These are phyloP conservation scores for Angomonas ambiguus DNA, from an alignment of 208 protist species.

Conservation along the genomic window DNA sequence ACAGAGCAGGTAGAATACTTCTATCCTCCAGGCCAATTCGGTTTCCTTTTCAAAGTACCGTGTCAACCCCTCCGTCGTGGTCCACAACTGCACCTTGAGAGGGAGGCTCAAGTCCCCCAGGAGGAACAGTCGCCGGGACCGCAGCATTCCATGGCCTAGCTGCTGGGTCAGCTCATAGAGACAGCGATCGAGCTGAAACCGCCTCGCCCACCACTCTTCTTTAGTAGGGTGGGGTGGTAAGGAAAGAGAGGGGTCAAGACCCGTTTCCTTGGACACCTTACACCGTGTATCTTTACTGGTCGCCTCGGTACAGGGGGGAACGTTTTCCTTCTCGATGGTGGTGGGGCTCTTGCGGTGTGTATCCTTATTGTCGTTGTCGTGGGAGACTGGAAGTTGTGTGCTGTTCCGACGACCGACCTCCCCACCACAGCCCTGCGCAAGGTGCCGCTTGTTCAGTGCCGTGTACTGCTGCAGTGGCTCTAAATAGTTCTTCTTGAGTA, in stretches of 20 bases:
- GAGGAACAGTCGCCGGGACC: neutral
- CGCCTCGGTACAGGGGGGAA: neutral
- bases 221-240: neutral
- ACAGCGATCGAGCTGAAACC: neutral
- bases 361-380: neutral
- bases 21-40: neutral
- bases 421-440: neutral
- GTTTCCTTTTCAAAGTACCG: neutral
- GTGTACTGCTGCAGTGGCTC: neutral
- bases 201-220: constrained; percentile 1
- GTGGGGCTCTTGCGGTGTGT: neutral
- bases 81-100: neutral
- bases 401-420: neutral
- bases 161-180: neutral
- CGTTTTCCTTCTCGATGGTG: neutral
- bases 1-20: neutral
- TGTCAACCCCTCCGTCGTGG: neutral
- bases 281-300: neutral
- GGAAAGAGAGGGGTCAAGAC: too few species aligned
- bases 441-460: neutral
- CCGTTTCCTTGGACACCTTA: too few species aligned
- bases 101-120: neutral
- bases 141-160: neutral
- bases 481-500: neutral
- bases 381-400: neutral